Base-by-base conservation (phyloP, 495 filamentous ascomycete genomes). In the Aeminium ludgeri region DNA sequence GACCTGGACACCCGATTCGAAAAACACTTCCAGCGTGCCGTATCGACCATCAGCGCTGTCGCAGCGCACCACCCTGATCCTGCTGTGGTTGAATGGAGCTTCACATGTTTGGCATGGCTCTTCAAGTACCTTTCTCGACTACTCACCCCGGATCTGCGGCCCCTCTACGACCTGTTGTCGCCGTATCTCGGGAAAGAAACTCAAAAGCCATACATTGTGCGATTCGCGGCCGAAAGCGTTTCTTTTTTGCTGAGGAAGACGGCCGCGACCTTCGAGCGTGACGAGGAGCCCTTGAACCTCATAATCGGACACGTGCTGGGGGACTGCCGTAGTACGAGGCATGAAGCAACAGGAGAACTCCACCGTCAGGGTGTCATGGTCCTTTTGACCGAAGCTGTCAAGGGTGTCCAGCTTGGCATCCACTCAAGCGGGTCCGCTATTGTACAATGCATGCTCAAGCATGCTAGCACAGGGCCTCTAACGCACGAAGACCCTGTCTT, bases 51-150 rank as follows among this genome's bases (percentile, higher is more conserved):
- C 30, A 60, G 69, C 5, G 69, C 67, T 2, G 54, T 83, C 28
- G 76, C 78, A 27, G 72, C 72, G 17, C 72, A 66, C 36, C 69
- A 80, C 50, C 45, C 61, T 1, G 72, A 75, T 47, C 69, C 82
- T 23, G 84, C 87, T 48, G 82, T 84, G 12, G 78, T 91, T 28
- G 86, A 99, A 63, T 96, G 89, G 91, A 86, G 84, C 41, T 96
- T 99, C 56, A 84, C 74, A 34, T 86, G 83, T 51, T 68, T 99
- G 11, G 84, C 89, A 46, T 95, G 91, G 72, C 71, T 94, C 13
- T 91, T 96, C 70, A 99, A 96, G 55, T 96, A 92, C 51, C 71
- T 99, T 15, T 87, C 85, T 2, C 72, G 81, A 33, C 67, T 95
- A 6, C 55, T 99, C 17, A 80, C 83, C 0, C 78, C 83, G 3